Base-by-base conservation (phyloP, 345 rosid genomes). In the Arabis hirsuta region DNA sequence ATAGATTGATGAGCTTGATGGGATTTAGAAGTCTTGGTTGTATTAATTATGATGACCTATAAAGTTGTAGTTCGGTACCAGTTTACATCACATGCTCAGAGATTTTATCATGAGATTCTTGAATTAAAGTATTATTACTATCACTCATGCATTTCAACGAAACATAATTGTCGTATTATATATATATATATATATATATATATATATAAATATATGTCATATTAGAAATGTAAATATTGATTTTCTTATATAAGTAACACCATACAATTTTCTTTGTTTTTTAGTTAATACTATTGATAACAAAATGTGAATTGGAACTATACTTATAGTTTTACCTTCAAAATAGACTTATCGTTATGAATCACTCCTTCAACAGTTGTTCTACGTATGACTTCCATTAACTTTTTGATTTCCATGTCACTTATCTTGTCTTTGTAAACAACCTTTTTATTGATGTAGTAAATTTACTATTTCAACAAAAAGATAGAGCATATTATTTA, bases 51-150 rank as follows among this genome's bases (percentile, higher is more conserved):
- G 62, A 14, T 67, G 36, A 60, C 73, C 69, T 59, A 74, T 9
- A 32, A 52, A 36, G 61, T 50, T 56, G 36, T 24, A 56, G 59
- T 47, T 42, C 44, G 73, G 69, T 74, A 60, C 43, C 32, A 48
- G 73, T 74, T 66, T 66, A 52, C 57, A 59, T 52, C 78, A 74
- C 73, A 74, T 60, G 62, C 63, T 51, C 43, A 32, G 44, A 59
- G 41, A 43, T 60, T 38, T 36, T 43, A 44, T 27, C 54, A 31
- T 32, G 54, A 57, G 9, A 20, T 73, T 57, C 38, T 58, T 20
- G 41, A 39, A 13, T 38, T 36, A 64, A 22, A 34, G 38, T 36
- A 36, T 8, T 36, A 46, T 47, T 46, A 46, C 39, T 46, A 44
- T 6, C 31, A 31, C 47, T 19, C 14, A 32, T 62, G 9, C 3